Base-by-base conservation (phyloP, 2,329 filamentous ascomycete genomes). In the Pseudocercospora macadamiae region DNA sequence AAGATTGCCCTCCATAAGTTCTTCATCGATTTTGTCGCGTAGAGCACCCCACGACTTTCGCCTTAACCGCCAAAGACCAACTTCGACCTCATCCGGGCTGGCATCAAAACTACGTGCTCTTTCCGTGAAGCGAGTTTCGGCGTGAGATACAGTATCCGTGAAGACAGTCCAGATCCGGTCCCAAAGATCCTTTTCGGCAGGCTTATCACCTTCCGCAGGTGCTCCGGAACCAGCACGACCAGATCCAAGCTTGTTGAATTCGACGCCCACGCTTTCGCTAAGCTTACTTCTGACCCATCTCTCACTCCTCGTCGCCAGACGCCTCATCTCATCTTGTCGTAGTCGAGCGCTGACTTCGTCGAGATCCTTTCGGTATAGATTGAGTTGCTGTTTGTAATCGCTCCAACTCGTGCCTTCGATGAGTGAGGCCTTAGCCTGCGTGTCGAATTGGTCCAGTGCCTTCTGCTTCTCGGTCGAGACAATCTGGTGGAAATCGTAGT, bases 1-100 rank as follows among this genome's bases (percentile, higher is more conserved):
- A 54, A 99, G 87, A 72, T 97, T 99, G 69, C 93, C 93, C 77
- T 97, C 95, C 87, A 96, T 96, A 72, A 97, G 91, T 76, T 99
- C 95, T 72, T 99, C 95, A 32, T 97, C 93, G 62, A 99, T 89
- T 80, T 91, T 95, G 60, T 91, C 88, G 45, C 91, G 86, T 61
- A 99, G 81, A 12, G 93, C 93, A 37, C 88, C 88, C 95, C 95
- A 99, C 62, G 91, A 95, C 82, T 97, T 97, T 64, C 93, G 87
- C 59, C 93, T 87, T 64, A 99, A 79, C 57, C 93, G 86, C 93
- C 95, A 99, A 18, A 96, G 82, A 16, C 95, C 95, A 55, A 97
- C 86, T 61, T 96, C 89, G 18, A 96, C 91, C 77, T 99, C 95
- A 37, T 93, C 91, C 56, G 89, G 82, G 68, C 88, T 96, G 45